A percentile compares a stretch with the other conserved stretches of the same genome.
These are phyloP conservation scores for Torulaspora quercuum DNA, from an alignment of 805 yeast species.

Conservation along the genomic window DNA sequence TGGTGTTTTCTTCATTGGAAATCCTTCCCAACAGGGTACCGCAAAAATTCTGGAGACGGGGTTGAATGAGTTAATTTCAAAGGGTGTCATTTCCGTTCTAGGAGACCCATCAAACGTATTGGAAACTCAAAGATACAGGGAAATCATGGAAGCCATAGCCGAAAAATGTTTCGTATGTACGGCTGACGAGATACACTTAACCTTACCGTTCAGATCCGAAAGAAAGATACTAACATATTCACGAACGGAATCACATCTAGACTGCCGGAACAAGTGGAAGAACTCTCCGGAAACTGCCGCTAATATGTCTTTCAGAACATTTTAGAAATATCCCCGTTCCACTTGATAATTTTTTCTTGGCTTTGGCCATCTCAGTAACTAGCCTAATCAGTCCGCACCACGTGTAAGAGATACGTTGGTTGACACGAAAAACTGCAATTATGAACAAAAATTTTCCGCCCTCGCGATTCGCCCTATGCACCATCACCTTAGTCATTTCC, in stretches of 20 bases:
- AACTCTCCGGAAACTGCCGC: conserved; percentile 29
- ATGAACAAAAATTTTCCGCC: conserved; percentile 5
- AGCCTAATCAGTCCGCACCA: conserved; percentile 6
- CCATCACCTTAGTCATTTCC: no score
- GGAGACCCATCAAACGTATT: conserved; percentile 3
- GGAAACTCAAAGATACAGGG: conserved; percentile 12
- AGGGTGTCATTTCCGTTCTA: conserved; percentile 15
- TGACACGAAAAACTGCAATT: no score
- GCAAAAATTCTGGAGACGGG: conserved; percentile 32
- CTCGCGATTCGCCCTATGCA: no score
- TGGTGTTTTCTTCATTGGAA: conserved; percentile 36
- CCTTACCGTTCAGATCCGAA: no score
- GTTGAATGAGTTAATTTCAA: conserved; percentile 27
- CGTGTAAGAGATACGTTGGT: conserved; percentile 10
- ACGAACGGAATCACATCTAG: conserved; percentile 14
- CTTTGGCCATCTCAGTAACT: conserved; percentile 22
- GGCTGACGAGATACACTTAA: no score
- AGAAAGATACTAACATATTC: conserved; percentile 1
- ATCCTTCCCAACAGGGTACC: conserved; percentile 36
- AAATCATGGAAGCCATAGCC: conserved; percentile 19
- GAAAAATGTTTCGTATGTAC: conserved; percentile 31
- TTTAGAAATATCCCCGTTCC: conserved; percentile 27
- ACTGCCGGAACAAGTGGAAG: conserved; percentile 31
- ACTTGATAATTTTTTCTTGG: conserved; percentile 25
- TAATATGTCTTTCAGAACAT: conserved; percentile 31